Evolutionary conservation across 495 filamentous ascomycete species (phyloP), one percentile per base, ranked within the genome.

Genomic region (Melanomma pulvis-pyrius): DNA sequence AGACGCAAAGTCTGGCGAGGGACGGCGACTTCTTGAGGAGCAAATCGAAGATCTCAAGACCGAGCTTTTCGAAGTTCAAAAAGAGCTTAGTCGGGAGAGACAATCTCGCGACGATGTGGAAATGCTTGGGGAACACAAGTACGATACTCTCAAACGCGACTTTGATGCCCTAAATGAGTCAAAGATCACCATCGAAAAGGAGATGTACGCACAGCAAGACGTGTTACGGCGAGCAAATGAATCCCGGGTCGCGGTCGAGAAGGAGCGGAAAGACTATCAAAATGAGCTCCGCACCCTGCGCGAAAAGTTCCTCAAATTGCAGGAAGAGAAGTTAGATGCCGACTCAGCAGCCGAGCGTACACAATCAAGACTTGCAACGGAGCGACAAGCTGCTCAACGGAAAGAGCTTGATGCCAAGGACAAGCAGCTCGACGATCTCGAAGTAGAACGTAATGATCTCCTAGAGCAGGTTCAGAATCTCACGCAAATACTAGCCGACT

Each of bases 171-270:
- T 98, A 15, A 96, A 96, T 67, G 92, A 96, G 39, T 89, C 93
- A 5, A 98, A 98, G 77, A 97, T 97, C 69, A 94, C 84, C 41
- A 97, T 98, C 59, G 94, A 98, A 75, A 97, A 97, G 76, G 96
- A 98, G 76, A 92, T 98, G 77, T 98, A 97, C 74, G 87, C 90
- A n/a, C 94, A 98, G 70, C 93, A 97, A 75, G 94, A 98, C 74
- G 90, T 90, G 15, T 85, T 97, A 49, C 90, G 94, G 22, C 90
- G 94, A 21, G 89, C 93, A 9, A 90, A 90, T 44, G 92, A 96
- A 76, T 89, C 88, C 29, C 85, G 92, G 12, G 79, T 87, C 11
- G 81, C 84, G 21, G 91, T 89, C 3, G 96, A 98, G 71, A 84
- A 87, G 51, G 91, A 94, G 61, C 92, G 92, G 1, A 93, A 96